phyloP scores from a whole-genome alignment of 768 basidiomycete genomes.

The Cubamyces lactineus region DNA sequence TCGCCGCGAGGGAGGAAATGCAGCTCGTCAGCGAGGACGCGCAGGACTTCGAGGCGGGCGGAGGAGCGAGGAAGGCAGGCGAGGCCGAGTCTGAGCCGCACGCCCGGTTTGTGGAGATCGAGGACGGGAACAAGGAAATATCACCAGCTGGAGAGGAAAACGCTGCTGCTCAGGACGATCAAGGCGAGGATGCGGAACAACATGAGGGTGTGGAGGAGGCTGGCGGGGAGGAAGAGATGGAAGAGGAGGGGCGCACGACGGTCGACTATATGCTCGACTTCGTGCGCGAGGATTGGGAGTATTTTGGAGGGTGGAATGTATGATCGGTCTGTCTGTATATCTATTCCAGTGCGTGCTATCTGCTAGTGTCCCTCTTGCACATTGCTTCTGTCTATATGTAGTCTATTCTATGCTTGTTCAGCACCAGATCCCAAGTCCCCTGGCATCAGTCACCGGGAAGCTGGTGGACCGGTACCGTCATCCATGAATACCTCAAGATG shows the following conservation, averaged over 20 bases:
- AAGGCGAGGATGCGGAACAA: too few relatives aligned
- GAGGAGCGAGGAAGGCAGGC: slow-evolving; percentile 29
- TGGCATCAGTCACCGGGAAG: too few relatives aligned
- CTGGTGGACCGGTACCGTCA: too few relatives aligned
- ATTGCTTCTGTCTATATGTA: neutral
- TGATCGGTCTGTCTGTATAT: slow-evolving; percentile 13
- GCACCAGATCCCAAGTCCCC: too few relatives aligned
- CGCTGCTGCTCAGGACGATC: slow-evolving; percentile 32
- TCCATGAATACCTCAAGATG: too few relatives aligned
- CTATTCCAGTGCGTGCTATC: neutral
- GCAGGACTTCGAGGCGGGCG: slow-evolving; percentile 72
- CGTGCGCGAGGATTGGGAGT: slow-evolving; percentile 64
- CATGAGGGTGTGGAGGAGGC: slow-evolving; percentile 30
- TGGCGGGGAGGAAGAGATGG: slow-evolving; percentile 41
- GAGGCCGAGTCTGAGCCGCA: slow-evolving; percentile 17
- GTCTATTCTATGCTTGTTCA: neutral
- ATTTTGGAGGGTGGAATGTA: slow-evolving; percentile 76
- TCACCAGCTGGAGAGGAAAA: slow-evolving; percentile 26
- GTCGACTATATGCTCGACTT: slow-evolving; percentile 85
- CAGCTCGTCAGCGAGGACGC: slow-evolving; percentile 78
- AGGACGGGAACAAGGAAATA: slow-evolving; percentile 28
- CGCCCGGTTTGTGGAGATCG: slow-evolving; percentile 24
- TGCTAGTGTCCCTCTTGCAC: neutral
- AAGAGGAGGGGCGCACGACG: slow-evolving; percentile 68
- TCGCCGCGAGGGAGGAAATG: slow-evolving; percentile 76